These are phyloP conservation scores for Mycena olivaceomarginata DNA, from an alignment of 768 basidiomycete species.

Conservation along the genomic window DNA sequence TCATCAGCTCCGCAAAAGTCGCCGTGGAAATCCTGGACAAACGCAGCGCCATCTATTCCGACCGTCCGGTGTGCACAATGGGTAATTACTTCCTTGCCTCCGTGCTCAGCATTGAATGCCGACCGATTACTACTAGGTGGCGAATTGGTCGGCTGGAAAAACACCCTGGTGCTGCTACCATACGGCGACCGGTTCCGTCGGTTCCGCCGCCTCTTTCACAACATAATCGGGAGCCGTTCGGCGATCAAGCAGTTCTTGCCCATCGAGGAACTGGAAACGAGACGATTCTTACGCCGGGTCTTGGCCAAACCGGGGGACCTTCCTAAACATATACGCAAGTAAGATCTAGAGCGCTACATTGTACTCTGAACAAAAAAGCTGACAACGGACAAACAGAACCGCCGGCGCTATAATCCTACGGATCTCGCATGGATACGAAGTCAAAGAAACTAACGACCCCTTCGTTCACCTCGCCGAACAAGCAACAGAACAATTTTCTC, in stretches of 20 bases:
- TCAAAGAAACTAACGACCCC: slow-evolving; percentile 69
- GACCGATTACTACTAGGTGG: slow-evolving; percentile 67
- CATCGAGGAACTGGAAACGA: slow-evolving; percentile 67
- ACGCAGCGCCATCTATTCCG: slow-evolving; percentile 80
- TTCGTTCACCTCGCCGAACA: slow-evolving; percentile 72
- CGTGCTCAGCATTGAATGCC: slow-evolving; percentile 18
- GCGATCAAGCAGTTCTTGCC: slow-evolving; percentile 65
- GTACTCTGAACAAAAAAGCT: slow-evolving; percentile 3
- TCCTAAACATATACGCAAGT: slow-evolving; percentile 68
- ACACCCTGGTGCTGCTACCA: slow-evolving; percentile 72
- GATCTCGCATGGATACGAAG: slow-evolving; percentile 74
- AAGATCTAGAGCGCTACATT: slow-evolving; percentile 44
- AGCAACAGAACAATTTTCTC: slow-evolving; percentile 73
- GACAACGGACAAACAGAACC: slow-evolving; percentile 56
- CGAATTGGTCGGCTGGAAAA: slow-evolving; percentile 75
- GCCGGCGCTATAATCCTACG: slow-evolving; percentile 72
- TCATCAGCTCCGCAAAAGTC: slow-evolving; percentile 71
- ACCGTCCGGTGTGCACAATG: slow-evolving; percentile 69
- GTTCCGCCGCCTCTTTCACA: slow-evolving; percentile 72
- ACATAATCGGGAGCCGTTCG: slow-evolving; percentile 66
- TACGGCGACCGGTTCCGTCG: slow-evolving; percentile 75
- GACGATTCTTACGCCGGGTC: slow-evolving; percentile 67
- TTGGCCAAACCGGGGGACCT: slow-evolving; percentile 69
- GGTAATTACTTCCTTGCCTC: slow-evolving; percentile 30
- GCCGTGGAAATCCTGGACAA: slow-evolving; percentile 80